Evolutionary conservation across 2,329 filamentous ascomycete genomes (phyloP), one percentile per base, ranked within the genome.

Genomic region (Diaporthe vaccinii): DNA sequence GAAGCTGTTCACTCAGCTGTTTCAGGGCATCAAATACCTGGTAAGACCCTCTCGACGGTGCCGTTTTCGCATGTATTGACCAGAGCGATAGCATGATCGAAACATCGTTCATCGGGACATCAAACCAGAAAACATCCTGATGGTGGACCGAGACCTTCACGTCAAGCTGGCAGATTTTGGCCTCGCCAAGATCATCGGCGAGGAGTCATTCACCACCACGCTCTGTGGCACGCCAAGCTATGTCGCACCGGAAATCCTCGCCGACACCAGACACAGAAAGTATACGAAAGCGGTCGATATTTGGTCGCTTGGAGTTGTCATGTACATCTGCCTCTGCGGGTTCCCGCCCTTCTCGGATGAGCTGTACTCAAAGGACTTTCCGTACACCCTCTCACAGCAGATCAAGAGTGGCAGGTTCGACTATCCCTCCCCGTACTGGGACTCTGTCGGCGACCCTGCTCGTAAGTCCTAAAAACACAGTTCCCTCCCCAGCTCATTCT

Each of bases 311-410:
- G 97, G 97, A n/a, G 97, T 99, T 4, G 96, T 99, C 4, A 89
- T 99, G 34, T 99, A 98, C 85, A 98, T 98, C 80, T 98, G 95
- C 82, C 90, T 98, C 7, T 98, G 97, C 82, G 97, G 97, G 49
- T 98, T 98, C 81, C 97, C 96, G 6, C 97, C 97, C 0, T 99
- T 99, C 85, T 98, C 95, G 0, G 97, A 99, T 80, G 97, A 99
- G 84, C 91, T 98, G 0, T 94, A 93, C 84, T 92, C 92, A 1
- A 85, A 85, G 49, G 93, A 98, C 59, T 97, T 96, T 78, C 97
- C 97, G 2, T 98, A 95, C 82, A 95, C 90, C 0, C 88, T 98
- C 59, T 94, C 93, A 2, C 93, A 98, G 79, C 96, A 98, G 85
- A 98, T 98, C 85, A 96, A 94, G 83, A 90, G 91, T 83, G 97